phyloP scores from a whole-genome alignment of 1,284 basidiomycete species.

The Apiotrichum laibachii region DNA sequence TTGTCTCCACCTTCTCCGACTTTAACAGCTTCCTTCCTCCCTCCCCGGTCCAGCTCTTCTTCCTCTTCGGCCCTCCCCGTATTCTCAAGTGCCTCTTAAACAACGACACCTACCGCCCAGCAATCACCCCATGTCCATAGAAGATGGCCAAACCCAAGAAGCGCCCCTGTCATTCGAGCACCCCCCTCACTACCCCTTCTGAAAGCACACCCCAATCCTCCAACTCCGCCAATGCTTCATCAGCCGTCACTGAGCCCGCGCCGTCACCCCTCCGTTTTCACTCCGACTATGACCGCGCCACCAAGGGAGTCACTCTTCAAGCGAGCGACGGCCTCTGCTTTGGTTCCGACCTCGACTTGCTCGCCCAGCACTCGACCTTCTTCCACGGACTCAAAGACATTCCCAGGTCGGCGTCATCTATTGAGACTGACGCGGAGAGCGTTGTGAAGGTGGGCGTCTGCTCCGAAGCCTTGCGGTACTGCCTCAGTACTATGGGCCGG shows the following conservation, averaged over 20 bases:
- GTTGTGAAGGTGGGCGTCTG: neutral
- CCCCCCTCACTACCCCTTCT: no score
- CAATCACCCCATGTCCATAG: no score
- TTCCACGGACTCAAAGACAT: neutral
- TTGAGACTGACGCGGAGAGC: neutral
- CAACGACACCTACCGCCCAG: no score
- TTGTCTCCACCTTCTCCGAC: no score
- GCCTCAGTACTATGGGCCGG: no score
- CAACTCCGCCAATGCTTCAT: neutral
- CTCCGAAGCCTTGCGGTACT: neutral
- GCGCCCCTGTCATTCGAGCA: no score
- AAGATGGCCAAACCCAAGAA: no score
- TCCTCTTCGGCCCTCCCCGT: no score
- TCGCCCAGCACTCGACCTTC: neutral
- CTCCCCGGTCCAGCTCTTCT: no score
- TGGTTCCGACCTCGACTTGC: neutral
- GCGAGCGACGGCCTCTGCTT: neutral
- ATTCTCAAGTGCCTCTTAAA: no score
- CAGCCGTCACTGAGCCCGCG: neutral
- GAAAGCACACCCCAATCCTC: neutral
- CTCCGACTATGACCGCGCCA: neutral
- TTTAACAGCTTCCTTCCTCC: no score
- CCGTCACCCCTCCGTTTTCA: neutral
- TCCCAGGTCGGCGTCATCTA: neutral
- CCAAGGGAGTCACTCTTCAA: neutral